phyloP scores from a whole-genome alignment of 305 asterid genomes.

The Salvia sclarea region DNA sequence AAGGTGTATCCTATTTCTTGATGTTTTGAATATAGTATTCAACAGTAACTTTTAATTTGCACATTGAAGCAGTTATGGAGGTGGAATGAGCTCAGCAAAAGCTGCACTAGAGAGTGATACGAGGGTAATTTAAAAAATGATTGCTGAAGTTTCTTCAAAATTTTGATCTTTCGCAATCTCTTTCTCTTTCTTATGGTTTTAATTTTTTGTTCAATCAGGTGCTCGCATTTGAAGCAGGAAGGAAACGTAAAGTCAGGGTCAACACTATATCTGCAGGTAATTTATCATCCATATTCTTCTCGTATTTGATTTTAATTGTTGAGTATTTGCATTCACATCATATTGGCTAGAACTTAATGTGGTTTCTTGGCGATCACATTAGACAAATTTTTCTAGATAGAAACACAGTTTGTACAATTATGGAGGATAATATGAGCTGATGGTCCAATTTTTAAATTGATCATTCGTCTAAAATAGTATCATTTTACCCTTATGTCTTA shows the following conservation, averaged over 20 bases:
- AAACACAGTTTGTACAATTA: too few species aligned
- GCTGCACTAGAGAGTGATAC: conserved; percentile 92
- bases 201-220: conserved; percentile 48
- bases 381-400: too few species aligned
- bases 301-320: neutral
- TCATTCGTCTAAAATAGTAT: neutral
- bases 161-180: neutral
- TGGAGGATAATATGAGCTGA: neutral
- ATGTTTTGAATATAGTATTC: conserved; percentile 18
- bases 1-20: conserved; percentile 17
- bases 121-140: conserved; percentile 45
- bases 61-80: conserved; percentile 61
- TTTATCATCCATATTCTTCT: conserved; percentile 13
- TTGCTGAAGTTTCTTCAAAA: conserved; percentile 1
- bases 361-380: too few species aligned
- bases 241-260: conserved; percentile 80
- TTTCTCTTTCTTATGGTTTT: neutral
- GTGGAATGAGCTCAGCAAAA: conserved; percentile 94
- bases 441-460: neutral
- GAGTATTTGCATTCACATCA: neutral
- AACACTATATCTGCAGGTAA: conserved; percentile 92
- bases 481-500: too few species aligned
- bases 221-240: conserved; percentile 90
- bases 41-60: conserved; percentile 15
- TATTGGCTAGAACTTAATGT: neutral